Conservation (phyloP, 371 early-diverging fungal genomes). For the Actinomucor elegans region DNA sequence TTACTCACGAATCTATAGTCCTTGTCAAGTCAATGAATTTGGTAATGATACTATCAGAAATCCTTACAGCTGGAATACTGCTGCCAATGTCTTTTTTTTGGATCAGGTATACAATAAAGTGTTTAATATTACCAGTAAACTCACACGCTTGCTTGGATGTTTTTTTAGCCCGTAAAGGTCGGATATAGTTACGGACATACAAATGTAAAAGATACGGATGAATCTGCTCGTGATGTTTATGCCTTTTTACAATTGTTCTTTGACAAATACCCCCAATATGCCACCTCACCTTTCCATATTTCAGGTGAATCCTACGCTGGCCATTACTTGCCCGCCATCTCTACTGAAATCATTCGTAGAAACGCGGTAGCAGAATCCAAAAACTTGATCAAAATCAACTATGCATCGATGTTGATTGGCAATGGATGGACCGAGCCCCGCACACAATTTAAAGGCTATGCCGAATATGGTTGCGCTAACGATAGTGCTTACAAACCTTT, state of each 20-base stretch:
- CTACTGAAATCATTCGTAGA: slow-evolving; percentile 55
- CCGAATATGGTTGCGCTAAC: slow-evolving; percentile 76
- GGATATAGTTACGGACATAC: slow-evolving; percentile 78
- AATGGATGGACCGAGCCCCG: slow-evolving; percentile 89
- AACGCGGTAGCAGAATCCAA: slow-evolving; percentile 10
- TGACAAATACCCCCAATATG: slow-evolving; percentile 50
- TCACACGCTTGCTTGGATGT: no score
- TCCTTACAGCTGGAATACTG: slow-evolving; percentile 77
- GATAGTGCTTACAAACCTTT: slow-evolving; percentile 25
- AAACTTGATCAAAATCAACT: slow-evolving; percentile 32
- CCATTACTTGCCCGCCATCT: slow-evolving; percentile 81
- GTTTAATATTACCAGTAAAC: no score
- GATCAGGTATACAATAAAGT: slow-evolving; percentile 66
- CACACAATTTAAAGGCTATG: slow-evolving; percentile 83
- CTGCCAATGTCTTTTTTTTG: slow-evolving; percentile 81
- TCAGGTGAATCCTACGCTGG: slow-evolving; percentile 73
- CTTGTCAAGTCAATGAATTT: slow-evolving; percentile 60
- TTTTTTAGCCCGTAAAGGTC: slow-evolving; percentile 65
- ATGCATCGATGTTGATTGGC: slow-evolving; percentile 78
- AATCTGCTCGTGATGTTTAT: slow-evolving; percentile 61
- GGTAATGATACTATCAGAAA: slow-evolving; percentile 60
- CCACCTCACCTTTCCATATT: slow-evolving; percentile 36
- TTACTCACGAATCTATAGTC: slow-evolving; percentile 31
- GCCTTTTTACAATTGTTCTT: slow-evolving; percentile 75
- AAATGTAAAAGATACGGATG: slow-evolving; percentile 47